A percentile compares a stretch with the other conserved stretches of the same genome.
Conservation (phyloP, 2,329 filamentous ascomycete species). For the Trichoderma aggressivum region DNA sequence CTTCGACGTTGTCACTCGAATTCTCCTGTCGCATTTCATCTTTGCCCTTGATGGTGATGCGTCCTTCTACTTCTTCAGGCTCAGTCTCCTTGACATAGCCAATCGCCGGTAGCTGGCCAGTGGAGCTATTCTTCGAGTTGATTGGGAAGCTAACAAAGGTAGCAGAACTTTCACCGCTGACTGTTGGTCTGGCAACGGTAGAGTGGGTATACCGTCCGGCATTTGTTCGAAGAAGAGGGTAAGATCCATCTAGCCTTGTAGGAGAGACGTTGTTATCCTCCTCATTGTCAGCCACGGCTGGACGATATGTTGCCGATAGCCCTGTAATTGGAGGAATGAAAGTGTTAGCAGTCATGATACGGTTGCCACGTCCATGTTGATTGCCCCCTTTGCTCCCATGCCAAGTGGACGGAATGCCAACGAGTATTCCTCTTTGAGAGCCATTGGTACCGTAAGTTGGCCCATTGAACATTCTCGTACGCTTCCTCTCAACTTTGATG, state of each 20-base stretch:
- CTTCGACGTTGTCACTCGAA: not conserved
- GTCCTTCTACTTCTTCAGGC: not conserved
- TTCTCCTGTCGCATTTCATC: not conserved
- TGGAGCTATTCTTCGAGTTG: not conserved
- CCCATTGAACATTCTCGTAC: constrained; percentile 24
- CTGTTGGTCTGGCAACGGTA: not conserved
- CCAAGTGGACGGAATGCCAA: not conserved
- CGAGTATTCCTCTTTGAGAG: not conserved
- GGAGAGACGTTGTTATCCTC: not conserved
- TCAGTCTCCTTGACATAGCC: not conserved
- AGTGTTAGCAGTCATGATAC: not conserved
- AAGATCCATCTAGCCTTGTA: not conserved
- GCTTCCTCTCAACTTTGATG: constrained; percentile 40
- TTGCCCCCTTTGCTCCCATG: not conserved
- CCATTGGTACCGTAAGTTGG: not conserved
- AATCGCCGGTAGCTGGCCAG: not conserved
- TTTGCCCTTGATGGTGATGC: not conserved
- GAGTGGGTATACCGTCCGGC: not conserved
- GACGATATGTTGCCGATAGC: too few relatives aligned
- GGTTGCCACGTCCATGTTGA: not conserved
- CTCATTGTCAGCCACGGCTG: not conserved
- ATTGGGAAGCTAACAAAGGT: too few relatives aligned
- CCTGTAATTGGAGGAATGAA: not conserved
- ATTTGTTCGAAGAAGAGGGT: not conserved
- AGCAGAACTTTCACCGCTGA: not conserved